Percentiles rank a stretch among this genome's conserved stretches.
Evolutionary conservation across 768 basidiomycete genomes (phyloP).

Genomic region (Pleurotus salmoneostramineus): DNA sequence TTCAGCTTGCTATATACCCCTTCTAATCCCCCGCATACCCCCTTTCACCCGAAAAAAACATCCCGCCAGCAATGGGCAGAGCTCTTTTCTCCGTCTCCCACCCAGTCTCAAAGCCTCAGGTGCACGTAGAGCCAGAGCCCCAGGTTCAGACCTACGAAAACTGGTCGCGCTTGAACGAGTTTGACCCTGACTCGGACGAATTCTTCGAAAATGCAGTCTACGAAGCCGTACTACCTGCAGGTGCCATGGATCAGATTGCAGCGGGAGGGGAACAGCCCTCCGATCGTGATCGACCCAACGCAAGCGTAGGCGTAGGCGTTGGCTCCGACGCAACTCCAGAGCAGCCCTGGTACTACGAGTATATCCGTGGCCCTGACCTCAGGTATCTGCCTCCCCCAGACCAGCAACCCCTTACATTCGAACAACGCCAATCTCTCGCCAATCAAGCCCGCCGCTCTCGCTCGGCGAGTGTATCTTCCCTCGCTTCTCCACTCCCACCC

Average conservation of each 20-base stretch:
- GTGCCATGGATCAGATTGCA: slow-evolving; percentile 16
- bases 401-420: slow-evolving; percentile 11
- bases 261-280: not conserved
- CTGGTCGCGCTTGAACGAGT: slow-evolving; percentile 65
- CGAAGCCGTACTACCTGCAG: slow-evolving; percentile 57
- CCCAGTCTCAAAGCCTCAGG: slow-evolving; percentile 17
- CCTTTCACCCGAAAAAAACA: slow-evolving; percentile 23
- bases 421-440: slow-evolving; percentile 16
- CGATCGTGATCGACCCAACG: slow-evolving; percentile 6
- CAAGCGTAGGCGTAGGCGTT: not conserved
- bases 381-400: slow-evolving; percentile 7
- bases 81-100: slow-evolving; percentile 52
- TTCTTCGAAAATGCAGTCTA: slow-evolving; percentile 62
- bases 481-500: slow-evolving; percentile 22
- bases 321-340: not conserved
- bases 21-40: slow-evolving; percentile 4
- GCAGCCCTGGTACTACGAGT: not conserved
- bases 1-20: not conserved
- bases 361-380: not conserved
- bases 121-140: slow-evolving; percentile 41
- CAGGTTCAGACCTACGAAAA: slow-evolving; percentile 35
- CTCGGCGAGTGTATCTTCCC: slow-evolving; percentile 3
- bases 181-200: slow-evolving; percentile 81
- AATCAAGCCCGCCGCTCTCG: not conserved
- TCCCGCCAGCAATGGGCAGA: slow-evolving; percentile 45